Evolutionary conservation across 768 basidiomycete genomes (phyloP).

Genomic region (Scleroderma bovista): DNA sequence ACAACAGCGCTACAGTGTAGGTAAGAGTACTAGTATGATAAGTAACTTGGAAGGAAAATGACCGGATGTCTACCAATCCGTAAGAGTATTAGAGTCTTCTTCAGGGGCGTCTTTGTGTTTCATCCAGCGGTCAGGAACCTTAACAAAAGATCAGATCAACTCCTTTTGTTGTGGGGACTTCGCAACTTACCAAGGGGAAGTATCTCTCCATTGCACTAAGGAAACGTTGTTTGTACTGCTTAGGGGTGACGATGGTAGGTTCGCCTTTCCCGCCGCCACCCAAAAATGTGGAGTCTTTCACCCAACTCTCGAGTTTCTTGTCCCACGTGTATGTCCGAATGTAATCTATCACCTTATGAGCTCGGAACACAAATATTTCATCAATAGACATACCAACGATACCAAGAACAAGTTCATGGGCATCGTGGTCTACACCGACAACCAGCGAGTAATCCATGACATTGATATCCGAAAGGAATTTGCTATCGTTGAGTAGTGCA

Average conservation of each 20-base stretch:
- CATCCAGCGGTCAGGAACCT: conserved; percentile 89
- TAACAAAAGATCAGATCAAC: conserved; percentile 22
- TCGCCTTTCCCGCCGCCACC: conserved; percentile 81
- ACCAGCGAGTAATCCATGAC: conserved; percentile 98
- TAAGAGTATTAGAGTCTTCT: conserved; percentile 56
- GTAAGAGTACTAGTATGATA: not conserved
- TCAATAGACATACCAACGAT: conserved; percentile 74
- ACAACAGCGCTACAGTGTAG: not conserved
- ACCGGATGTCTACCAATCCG: conserved; percentile 44
- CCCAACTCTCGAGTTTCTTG: conserved; percentile 97
- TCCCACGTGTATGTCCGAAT: conserved; percentile 98
- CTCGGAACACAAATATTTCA: not conserved
- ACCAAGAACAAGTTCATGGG: conserved; percentile 89
- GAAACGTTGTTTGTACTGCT: conserved; percentile 87
- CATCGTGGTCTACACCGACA: conserved; percentile 87
- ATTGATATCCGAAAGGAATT: conserved; percentile 89
- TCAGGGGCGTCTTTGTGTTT: conserved; percentile 76
- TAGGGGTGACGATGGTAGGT: conserved; percentile 95
- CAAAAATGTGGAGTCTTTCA: conserved; percentile 90
- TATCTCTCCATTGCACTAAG: conserved; percentile 86
- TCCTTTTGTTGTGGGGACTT: not conserved
- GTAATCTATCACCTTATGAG: conserved; percentile 53
- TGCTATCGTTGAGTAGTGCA: conserved; percentile 91
- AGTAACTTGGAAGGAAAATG: not conserved
- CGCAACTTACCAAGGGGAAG: conserved; percentile 65